Evolutionary conservation across 768 basidiomycete genomes (phyloP), one percentile per base, ranked within the genome.

Genomic region (Russula ochroleuca): DNA sequence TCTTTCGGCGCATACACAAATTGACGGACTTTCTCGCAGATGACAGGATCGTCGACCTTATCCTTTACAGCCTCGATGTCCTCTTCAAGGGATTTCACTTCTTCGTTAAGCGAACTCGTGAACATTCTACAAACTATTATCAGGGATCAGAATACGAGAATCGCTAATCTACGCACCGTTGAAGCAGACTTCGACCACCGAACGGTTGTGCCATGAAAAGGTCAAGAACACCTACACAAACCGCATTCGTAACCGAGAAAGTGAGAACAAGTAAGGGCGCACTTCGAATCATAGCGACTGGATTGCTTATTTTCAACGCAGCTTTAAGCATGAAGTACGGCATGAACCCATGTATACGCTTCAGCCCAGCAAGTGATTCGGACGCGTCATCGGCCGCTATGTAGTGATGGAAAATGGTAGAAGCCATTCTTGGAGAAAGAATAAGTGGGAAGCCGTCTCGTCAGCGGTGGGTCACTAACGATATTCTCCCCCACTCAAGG

Each of bases 141-240:
- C 40, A 59, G 49, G 43, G 50, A 31, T 23, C n/a, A 45, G 31
- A 50, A 28, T 35, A 37, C 40, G 33, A 14, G 40, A 13, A 35
- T 28, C 33, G 23, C 31, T 43, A 28, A 13, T 28, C 45, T 17
- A 48, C 11, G 65, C 77, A 90, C 93, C 92, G 81, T 74, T 99
- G 97, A 19, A 98, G 79, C 28, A 99, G 79, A 73, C 92, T 94
- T 64, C 85, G 85, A 7, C 94, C 92, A 3, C 97, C 97, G 73
- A 99, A 99, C 2, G 97, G 97, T 72, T 95, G 88, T 0, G 97
- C 97, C 19, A 98, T 83, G 79, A 99, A 98, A 47, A 99, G 81
- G 70, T 98, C 96, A 64, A 99, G 80, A 5, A 97, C 81, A 58
- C 79, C 88, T 76, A 61, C 6, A 37, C 8, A 53, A 21, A 57